phyloP scores from a whole-genome alignment of 2,329 filamentous ascomycete genomes.

The Stagonosporopsis tanaceti region DNA sequence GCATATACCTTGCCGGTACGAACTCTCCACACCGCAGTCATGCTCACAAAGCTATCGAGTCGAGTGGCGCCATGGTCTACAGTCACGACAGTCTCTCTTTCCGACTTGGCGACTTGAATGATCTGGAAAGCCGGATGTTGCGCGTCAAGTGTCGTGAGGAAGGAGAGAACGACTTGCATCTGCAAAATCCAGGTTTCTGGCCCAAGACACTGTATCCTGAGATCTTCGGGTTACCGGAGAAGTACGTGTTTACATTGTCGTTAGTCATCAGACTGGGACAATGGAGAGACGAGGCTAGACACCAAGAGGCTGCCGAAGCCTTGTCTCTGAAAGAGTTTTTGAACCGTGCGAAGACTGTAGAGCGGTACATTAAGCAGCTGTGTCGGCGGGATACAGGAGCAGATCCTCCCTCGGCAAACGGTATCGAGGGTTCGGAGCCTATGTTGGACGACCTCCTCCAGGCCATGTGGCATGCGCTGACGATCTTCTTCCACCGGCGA shows the following conservation, averaged over 20 bases:
- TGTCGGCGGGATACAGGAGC: not conserved
- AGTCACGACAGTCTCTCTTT: conserved; percentile 47
- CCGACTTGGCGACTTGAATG: conserved; percentile 38
- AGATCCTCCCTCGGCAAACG: not conserved
- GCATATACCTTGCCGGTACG: conserved; percentile 29
- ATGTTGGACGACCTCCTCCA: conserved; percentile 44
- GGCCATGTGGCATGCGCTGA: conserved; percentile 54
- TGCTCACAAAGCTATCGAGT: conserved; percentile 25
- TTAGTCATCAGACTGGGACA: conserved; percentile 55
- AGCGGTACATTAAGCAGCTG: conserved; percentile 42
- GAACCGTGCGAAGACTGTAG: conserved; percentile 44
- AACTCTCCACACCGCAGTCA: conserved; percentile 23
- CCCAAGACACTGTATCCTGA: conserved; percentile 54
- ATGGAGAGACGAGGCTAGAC: conserved; percentile 49
- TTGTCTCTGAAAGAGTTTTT: conserved; percentile 43
- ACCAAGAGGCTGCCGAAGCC: conserved; percentile 8
- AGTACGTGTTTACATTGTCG: conserved; percentile 40
- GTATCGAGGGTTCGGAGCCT: not conserved
- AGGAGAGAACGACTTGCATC: conserved; percentile 56
- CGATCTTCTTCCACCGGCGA: conserved; percentile 58
- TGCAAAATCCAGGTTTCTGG: conserved; percentile 53
- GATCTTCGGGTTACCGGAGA: conserved; percentile 57
- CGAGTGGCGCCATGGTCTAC: conserved; percentile 26
- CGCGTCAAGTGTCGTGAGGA: conserved; percentile 48
- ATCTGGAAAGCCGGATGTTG: conserved; percentile 45